Evolutionary conservation across 257 asterid species (phyloP), one percentile per base, ranked within the genome.

Genomic region (Cordia subcordata): DNA sequence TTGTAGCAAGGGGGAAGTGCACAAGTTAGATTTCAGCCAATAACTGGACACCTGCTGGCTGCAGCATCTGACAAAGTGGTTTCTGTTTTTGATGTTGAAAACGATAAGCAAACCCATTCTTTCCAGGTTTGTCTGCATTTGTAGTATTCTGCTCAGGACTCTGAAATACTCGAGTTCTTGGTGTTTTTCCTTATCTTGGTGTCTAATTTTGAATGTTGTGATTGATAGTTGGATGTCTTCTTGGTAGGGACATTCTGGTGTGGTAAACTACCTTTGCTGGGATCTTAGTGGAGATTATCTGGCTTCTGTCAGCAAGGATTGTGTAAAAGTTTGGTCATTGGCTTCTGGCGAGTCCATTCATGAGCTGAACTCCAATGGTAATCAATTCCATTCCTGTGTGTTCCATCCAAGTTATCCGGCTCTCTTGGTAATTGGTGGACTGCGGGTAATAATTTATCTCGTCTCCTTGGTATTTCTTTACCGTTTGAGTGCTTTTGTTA

Each of bases 1-100:
- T 66, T 65, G 51, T 60, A 92, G 99, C 97, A 93, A 87, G 88
- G 85, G 65, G 99, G 97, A 69, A 89, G 85, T 62, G 87, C 96
- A 14, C 99, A 90, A 70, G 97, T 93, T 69, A 87, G 99, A 75
- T 93, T 93, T 74, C 97, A 90, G 67, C 97, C 99, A 46, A 47
- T 73, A 68, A 80, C 78, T 38, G 99, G 99, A 53, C 86, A 85
- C 60, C 67, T 81, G 58, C 76, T 93, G 68, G 99, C 99, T 55
- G 97, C 97, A 11, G 96, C 99, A 39, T 85, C 99, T 13, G 94
- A 90, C 57, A 90, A 89, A 63, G 83, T 76, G 75, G 95, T 93
- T 10, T 83, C 99, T 12, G 77, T 93, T 58, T 87, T 49, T 75
- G 99, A 93, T 54, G 95, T 87, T 21, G 99, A 93, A 72, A 93